A percentile compares a stretch with the other conserved stretches of the same genome.
phyloP scores from a whole-genome alignment of 192 early-diverging fungal species.

The Dispira parvispora region DNA sequence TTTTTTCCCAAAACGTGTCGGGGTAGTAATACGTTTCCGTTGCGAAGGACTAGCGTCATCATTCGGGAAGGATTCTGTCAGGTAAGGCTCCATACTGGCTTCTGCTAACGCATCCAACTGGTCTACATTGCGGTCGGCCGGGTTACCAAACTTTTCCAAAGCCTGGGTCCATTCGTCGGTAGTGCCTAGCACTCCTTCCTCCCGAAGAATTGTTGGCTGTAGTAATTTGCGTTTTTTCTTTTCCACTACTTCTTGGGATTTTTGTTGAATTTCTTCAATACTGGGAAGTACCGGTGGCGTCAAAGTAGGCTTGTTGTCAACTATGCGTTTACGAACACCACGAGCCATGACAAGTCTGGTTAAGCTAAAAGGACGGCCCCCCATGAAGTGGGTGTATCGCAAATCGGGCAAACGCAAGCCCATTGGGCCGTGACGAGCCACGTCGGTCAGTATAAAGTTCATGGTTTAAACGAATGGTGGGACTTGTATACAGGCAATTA shows the following conservation, averaged over 20 bases:
- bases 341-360: no score
- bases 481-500: no score
- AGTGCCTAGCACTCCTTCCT: not conserved
- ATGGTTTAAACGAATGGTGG: no score
- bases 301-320: slow-evolving; percentile 5
- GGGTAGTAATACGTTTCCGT: not conserved
- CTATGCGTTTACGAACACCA: no score
- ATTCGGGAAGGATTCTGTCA: not conserved
- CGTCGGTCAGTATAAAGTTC: no score
- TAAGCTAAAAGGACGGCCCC: no score
- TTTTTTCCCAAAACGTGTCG: slow-evolving; percentile 21
- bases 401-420: no score
- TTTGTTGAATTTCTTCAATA: not conserved
- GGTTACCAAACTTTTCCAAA: not conserved
- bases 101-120: not conserved
- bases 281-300: not conserved
- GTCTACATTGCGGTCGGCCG: not conserved
- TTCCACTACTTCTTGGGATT: not conserved
- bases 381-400: no score
- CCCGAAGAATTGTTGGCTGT: not conserved
- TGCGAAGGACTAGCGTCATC: not conserved
- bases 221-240: not conserved
- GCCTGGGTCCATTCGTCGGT: slow-evolving; percentile 1
- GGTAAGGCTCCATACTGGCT: not conserved
- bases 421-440: no score